Evolutionary conservation across 169 alveolate genomes (phyloP), one percentile per base, ranked within the genome.

Genomic region (Cryptosporidium sp.): DNA sequence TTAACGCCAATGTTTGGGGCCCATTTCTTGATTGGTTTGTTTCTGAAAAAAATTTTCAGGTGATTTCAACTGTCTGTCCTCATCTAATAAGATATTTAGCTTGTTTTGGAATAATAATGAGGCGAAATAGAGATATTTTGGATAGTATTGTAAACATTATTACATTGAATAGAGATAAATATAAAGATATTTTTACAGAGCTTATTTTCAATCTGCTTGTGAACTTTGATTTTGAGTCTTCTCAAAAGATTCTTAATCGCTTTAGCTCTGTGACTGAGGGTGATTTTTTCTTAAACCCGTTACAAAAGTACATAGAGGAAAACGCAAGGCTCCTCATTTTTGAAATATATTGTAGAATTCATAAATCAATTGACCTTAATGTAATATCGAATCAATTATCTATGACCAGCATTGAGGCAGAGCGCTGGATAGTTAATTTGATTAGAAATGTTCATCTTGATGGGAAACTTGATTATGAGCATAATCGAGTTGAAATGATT

Each of bases 341-440:
- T 84, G 98, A 96, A 84, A 95, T 97, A 10, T 96, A 96, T 92
- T 96, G 98, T 84, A 94, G 98, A 70, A 95, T 96, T 14, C 98
- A 96, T 93, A 95, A 94, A 74, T 95, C 98, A 21, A 95, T 96
- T 45, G 94, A 96, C 91, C 93, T 96, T 21, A 95, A 95, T 71
- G 92, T 95, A 93, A 94, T 96, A 43, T 96, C 98, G 12, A 92
- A 93, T 80, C 94, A 95, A 92, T 94, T 96, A 62, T 93, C 94
- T 92, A 93, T 96, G 95, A 85, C 94, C 48, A 91, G 95, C 21
- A 95, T 94, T 70, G 97, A 94, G 23, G 98, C 98, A 7, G 98
- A 96, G 80, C 92, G 96, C 21, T 96, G 98, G 98, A 95, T 96
- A 58, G 98, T 96, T 69, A 96, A 95, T 86, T 93, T 96, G 39